phyloP scores from a whole-genome alignment of 2,329 filamentous ascomycete genomes.

The Periconia sp. region DNA sequence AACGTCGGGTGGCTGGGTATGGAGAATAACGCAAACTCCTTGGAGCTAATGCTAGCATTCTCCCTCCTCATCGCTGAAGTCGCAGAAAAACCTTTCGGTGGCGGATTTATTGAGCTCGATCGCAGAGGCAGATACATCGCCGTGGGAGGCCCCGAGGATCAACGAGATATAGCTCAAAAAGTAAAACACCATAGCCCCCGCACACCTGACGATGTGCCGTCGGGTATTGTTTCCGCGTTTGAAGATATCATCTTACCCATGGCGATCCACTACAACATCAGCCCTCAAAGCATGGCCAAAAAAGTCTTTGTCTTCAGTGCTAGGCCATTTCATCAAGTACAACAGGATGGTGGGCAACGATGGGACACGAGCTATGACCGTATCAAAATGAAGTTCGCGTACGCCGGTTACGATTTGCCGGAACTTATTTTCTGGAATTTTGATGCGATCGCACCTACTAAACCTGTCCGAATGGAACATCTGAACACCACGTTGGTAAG shows the following conservation, averaged over 20 bases:
- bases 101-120: slow-evolving; percentile 60
- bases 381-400: slow-evolving; percentile 49
- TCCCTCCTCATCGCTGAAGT: slow-evolving; percentile 59
- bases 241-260: slow-evolving; percentile 57
- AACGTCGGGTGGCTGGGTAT: slow-evolving; percentile 51
- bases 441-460: slow-evolving; percentile 50
- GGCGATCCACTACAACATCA: slow-evolving; percentile 53
- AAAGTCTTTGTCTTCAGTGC: slow-evolving; percentile 63
- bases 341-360: neutral
- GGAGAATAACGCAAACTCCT: slow-evolving; percentile 53
- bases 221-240: slow-evolving; percentile 59
- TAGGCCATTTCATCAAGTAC: slow-evolving; percentile 59
- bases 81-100: slow-evolving; percentile 55
- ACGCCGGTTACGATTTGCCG: slow-evolving; percentile 60
- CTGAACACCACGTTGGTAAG: slow-evolving; percentile 54
- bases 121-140: slow-evolving; percentile 43
- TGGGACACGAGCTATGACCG: slow-evolving; percentile 55
- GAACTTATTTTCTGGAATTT: slow-evolving; percentile 65
- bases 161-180: slow-evolving; percentile 47
- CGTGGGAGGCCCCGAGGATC: slow-evolving; percentile 42
- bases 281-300: slow-evolving; percentile 62
- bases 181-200: slow-evolving; percentile 36
- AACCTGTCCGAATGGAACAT: slow-evolving; percentile 53
- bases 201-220: slow-evolving; percentile 52
- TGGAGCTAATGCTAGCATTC: slow-evolving; percentile 57